phyloP scores from a whole-genome alignment of 2,329 filamentous ascomycete species.

The Talaromyces verruculosus region DNA sequence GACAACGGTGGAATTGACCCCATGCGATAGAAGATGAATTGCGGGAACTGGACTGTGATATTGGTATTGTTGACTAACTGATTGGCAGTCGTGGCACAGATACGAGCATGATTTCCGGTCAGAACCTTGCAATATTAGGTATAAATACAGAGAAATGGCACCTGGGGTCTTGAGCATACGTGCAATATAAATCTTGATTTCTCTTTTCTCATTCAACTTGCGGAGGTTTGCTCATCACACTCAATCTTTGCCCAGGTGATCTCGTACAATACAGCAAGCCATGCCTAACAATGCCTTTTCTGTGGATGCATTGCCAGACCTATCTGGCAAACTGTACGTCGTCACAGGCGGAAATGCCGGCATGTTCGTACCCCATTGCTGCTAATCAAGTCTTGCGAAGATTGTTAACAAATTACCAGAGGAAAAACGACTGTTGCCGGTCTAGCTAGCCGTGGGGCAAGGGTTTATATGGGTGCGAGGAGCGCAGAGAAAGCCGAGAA shows the following conservation, averaged over 20 bases:
- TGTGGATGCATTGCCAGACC: slow-evolving; percentile 5
- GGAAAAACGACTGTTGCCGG: not conserved
- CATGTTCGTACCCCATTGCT: not conserved
- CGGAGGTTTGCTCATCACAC: not conserved
- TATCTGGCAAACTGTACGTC: not conserved
- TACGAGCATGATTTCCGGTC: not conserved
- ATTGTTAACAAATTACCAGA: not conserved
- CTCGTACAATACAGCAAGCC: not conserved
- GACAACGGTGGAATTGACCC: not conserved
- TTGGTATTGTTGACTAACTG: not conserved
- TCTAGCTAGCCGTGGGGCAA: not conserved
- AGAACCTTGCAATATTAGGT: not conserved
- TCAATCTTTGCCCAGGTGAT: not conserved
- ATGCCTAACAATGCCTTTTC: not conserved
- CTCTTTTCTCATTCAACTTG: not conserved
- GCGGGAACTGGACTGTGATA: not conserved
- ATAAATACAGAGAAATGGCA: not conserved
- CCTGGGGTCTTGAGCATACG: not conserved
- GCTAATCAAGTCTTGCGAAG: not conserved
- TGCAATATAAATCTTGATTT: not conserved
- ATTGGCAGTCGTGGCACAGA: not conserved
- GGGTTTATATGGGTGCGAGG: not conserved
- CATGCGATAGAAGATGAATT: not conserved
- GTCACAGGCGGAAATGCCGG: slow-evolving; percentile 14
- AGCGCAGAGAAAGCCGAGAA: not conserved